Base-by-base conservation (phyloP, 2,329 filamentous ascomycete species). In the Dryadomyces quercus-mongolicae region DNA sequence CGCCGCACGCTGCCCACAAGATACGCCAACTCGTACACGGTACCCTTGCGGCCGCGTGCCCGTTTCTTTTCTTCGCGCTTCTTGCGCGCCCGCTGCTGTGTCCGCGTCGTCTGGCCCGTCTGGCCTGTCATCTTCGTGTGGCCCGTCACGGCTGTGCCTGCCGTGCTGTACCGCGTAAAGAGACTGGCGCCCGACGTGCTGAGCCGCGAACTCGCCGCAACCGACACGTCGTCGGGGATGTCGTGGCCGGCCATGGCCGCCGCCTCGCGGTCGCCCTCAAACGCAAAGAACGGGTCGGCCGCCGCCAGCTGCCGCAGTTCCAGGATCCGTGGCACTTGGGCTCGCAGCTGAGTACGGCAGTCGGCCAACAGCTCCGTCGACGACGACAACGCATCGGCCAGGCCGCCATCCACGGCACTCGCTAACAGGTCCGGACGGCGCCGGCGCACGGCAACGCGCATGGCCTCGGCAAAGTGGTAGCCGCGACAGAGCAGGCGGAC, bases 11-110 rank as follows among this genome's bases (percentile, higher is more conserved):
- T 92, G 67, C 91, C 93, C 56, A 95, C 84, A 5, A 98, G 79
- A 67, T 98, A 98, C 68, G 97, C 93, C 65, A 97, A 92, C 68
- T 98, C 93, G 68, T 98, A 98, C 5, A 98, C 88, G 16, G 88
- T 95, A 12, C 93, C 93, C 74, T 97, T 97, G 67, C 95, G 92
- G 22, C 93, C 93, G 8, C 89, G 76, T 0, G 93, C 93, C 16
- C 92, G 82, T 77, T 98, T 98, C 67, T 95, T 83, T 74, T 98
- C 93, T 69, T 98, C 93, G 20, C 90, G 78, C 22, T 85, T 77
- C 18, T 84, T 77, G 52, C 90, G 82, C 65, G 95, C 96, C 74
- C 93, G 95, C 64, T 82, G 86, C 44, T 58, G 56, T 53, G 54
- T 47, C n/a, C 51, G 54, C 1, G 58, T 57, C 15, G 58, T 58